A percentile compares a stretch with the other conserved stretches of the same genome.
Conservation (phyloP, 352 stramenopile species). For the Phytophthora europaea region DNA sequence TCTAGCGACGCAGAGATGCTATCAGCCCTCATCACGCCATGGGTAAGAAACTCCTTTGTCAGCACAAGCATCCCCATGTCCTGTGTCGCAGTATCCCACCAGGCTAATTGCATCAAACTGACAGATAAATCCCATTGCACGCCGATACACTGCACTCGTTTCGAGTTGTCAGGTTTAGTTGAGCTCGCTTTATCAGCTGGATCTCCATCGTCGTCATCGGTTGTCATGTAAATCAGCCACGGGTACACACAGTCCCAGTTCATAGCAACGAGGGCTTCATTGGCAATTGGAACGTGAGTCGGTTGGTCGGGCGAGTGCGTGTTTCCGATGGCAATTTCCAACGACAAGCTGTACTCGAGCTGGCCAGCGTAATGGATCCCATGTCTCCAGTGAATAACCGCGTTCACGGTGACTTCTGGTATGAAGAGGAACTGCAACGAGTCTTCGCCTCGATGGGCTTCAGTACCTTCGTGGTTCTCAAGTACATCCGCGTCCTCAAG, state of each 20-base stretch:
- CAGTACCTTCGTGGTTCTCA: background rate
- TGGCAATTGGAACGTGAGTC: conserved; percentile 48
- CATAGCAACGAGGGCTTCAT: conserved; percentile 61
- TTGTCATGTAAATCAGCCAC: conserved; percentile 60
- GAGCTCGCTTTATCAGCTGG: conserved; percentile 2
- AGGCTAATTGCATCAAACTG: conserved; percentile 63
- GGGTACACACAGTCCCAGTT: conserved; percentile 84
- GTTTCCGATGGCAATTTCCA: conserved; percentile 59
- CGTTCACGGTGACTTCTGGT: conserved; percentile 30
- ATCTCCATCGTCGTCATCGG: conserved; percentile 50
- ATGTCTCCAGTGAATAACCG: conserved; percentile 42
- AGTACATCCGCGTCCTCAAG: conserved; percentile 32
- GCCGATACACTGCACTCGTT: conserved; percentile 45
- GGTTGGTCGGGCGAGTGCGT: conserved; percentile 18
- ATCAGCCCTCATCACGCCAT: conserved; percentile 42
- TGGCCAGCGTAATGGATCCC: conserved; percentile 21
- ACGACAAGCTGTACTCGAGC: conserved; percentile 58
- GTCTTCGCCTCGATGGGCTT: conserved; percentile 11
- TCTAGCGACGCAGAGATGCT: background rate
- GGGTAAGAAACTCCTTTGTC: conserved; percentile 63
- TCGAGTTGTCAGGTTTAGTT: background rate
- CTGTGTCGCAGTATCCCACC: conserved; percentile 75
- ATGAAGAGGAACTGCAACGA: conserved; percentile 43
- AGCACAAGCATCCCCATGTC: conserved; percentile 62
- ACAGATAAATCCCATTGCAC: conserved; percentile 78